These are phyloP conservation scores for Epipyxis sp. DNA, from an alignment of 108 stramenopile genomes.

Conservation along the genomic window DNA sequence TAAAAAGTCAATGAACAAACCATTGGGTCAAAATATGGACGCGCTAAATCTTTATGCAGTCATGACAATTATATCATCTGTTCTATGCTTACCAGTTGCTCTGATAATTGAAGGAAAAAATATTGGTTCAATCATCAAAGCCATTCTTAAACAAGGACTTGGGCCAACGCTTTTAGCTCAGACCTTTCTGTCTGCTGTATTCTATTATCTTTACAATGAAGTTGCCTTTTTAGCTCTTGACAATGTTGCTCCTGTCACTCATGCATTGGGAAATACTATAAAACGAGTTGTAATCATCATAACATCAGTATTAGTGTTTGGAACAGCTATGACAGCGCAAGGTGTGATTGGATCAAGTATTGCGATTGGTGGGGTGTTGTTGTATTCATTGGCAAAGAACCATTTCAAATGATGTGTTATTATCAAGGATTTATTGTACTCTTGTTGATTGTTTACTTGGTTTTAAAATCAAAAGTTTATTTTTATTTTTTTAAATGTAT, in stretches of 20 bases:
- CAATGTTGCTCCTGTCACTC: constrained; percentile 64
- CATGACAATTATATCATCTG: constrained; percentile 85
- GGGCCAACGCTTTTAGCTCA: constrained; percentile 44
- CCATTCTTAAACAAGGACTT: constrained; percentile 69
- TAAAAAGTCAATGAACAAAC: constrained; percentile 80
- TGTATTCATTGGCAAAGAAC: constrained; percentile 52
- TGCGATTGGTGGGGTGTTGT: constrained; percentile 43
- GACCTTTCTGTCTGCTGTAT: constrained; percentile 69
- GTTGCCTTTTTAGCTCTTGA: constrained; percentile 94
- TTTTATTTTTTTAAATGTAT: no score
- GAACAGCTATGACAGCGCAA: constrained; percentile 44
- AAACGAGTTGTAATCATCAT: constrained; percentile 51
- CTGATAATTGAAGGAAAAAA: constrained; percentile 83
- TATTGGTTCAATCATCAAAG: constrained; percentile 68
- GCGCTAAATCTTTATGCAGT: constrained; percentile 95
- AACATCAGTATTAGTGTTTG: constrained; percentile 49
- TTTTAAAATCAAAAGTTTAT: no score
- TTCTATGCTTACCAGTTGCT: constrained; percentile 79
- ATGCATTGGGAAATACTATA: constrained; percentile 52
- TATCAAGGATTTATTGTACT: no score
- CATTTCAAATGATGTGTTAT: constrained; percentile 41
- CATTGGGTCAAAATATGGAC: constrained; percentile 93
- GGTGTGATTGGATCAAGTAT: constrained; percentile 49
- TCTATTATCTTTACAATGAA: constrained; percentile 98
- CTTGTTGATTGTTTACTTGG: no score